Percentiles rank a stretch among this genome's conserved stretches.
Evolutionary conservation across 768 basidiomycete species (phyloP).

Genomic region (Amanita pallidorosea): DNA sequence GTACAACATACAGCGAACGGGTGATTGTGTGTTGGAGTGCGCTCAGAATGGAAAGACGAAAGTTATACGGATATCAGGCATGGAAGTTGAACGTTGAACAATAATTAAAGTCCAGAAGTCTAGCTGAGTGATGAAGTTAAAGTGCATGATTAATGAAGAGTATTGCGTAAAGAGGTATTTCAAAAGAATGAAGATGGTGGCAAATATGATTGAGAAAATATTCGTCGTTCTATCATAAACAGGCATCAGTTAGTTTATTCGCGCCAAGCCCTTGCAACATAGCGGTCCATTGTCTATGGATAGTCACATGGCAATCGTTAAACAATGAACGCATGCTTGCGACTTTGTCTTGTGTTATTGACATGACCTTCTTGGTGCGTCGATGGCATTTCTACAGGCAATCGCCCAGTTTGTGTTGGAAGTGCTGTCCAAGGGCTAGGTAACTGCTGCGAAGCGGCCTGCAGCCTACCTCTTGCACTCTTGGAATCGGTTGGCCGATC

Average conservation of each 20-base stretch:
- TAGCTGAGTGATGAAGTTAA: background rate
- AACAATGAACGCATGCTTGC: background rate
- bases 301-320: background rate
- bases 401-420: conserved; percentile 21
- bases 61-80: background rate
- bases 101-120: conserved; percentile 1
- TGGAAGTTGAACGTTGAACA: background rate
- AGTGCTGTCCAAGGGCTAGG: conserved; percentile 34
- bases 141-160: conserved; percentile 1
- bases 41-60: background rate
- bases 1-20: background rate
- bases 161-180: background rate
- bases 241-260: background rate
- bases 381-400: conserved; percentile 18
- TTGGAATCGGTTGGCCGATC: conserved; percentile 4
- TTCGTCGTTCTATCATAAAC: background rate
- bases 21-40: background rate
- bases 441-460: conserved; percentile 13
- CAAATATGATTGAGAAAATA: background rate
- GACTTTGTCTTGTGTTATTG: background rate
- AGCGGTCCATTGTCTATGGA: background rate
- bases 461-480: conserved; percentile 16
- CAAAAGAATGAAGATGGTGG: background rate
- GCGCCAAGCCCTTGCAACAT: too few species aligned
- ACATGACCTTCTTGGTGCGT: background rate